Percentiles rank a stretch among this genome's conserved stretches.
These are phyloP conservation scores for Geranium rotundifolium DNA, from an alignment of 345 rosid genomes.

Conservation along the genomic window DNA sequence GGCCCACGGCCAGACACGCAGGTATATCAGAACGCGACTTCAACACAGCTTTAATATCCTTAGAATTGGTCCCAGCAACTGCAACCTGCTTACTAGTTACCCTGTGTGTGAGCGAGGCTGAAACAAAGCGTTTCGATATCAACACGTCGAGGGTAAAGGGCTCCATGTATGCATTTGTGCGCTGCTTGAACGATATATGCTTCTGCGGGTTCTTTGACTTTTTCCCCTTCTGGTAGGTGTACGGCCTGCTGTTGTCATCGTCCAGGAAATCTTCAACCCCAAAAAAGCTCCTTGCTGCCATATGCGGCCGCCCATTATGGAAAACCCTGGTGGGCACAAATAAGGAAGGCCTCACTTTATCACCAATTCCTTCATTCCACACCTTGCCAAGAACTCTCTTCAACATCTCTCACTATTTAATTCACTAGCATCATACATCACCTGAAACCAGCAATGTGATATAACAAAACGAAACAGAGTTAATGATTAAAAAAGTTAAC, in stretches of 20 bases:
- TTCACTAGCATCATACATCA: neutral
- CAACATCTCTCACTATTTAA: neutral
- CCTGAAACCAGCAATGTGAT: too few relatives aligned
- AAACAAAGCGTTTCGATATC: constrained; percentile 85
- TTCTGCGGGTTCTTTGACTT: constrained; percentile 70
- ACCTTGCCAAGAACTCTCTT: neutral
- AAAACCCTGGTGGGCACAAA: neutral
- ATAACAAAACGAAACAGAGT: too few relatives aligned
- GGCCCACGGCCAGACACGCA: constrained; percentile 72
- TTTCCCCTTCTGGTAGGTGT: constrained; percentile 77
- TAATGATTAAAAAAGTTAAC: too few relatives aligned
- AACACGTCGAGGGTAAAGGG: constrained; percentile 85
- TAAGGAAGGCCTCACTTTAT: neutral
- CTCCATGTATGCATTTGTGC: constrained; percentile 71
- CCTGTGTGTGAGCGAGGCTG: constrained; percentile 86
- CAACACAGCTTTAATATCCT: constrained; percentile 77
- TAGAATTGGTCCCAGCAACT: constrained; percentile 91
- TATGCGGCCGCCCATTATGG: constrained; percentile 24
- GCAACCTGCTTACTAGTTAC: constrained; percentile 88
- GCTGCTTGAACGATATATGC: constrained; percentile 74
- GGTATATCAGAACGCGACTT: constrained; percentile 83
- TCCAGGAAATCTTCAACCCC: constrained; percentile 95
- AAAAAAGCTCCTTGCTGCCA: constrained; percentile 80
- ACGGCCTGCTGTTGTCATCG: constrained; percentile 77
- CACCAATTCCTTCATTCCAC: neutral